Base-by-base conservation (phyloP, 1,284 basidiomycete species). In the Tylopilus orsonianus region DNA sequence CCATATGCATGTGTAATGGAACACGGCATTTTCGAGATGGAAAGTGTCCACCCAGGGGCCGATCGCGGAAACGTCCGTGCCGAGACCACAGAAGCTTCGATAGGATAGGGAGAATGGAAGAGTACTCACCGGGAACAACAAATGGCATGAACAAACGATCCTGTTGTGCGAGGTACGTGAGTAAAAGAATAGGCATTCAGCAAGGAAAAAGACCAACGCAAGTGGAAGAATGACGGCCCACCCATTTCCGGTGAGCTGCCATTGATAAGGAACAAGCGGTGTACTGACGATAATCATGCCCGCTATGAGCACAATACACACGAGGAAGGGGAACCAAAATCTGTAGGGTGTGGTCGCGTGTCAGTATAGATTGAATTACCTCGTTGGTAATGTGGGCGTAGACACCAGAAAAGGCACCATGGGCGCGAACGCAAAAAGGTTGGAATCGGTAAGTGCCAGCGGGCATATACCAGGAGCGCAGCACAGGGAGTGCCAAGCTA, bases 161-260 rank as follows among this genome's bases (percentile, higher is more conserved):
- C 79, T 82, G 53, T 54, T 34, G 41, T 34, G 27, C 18, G 36
- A 38, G 22, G 26, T 12, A 46, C 5, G 29, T 65, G 3, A 48
- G 33, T 7, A 14, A 34, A 41, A 44, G 34, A 33, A 45, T 18
- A n/a, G 40, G 5, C 14, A 10, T 32, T 37, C n/a, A 14, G 29
- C 8, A 52, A 41, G 29, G 34, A 41, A 38, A 23, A 37, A 13
- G 13, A 75, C 81, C 55, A 57, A 83, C 77, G 76, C 75, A 26
- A 89, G 71, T 4, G 87, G 87, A 23, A 87, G 62, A 46, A 87
- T 83, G 40, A 88, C 77, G 24, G 83, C 83, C 85, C 85, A 88
- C 18, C 77, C 76, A 41, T 68, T 66, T 12, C 74, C 74, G 8
- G 74, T 74, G 34, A 90, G 79, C 56, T 74, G 75, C 85, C 85